Conservation (phyloP, 148 eudicot species). For the Dianthus caryophyllus region DNA sequence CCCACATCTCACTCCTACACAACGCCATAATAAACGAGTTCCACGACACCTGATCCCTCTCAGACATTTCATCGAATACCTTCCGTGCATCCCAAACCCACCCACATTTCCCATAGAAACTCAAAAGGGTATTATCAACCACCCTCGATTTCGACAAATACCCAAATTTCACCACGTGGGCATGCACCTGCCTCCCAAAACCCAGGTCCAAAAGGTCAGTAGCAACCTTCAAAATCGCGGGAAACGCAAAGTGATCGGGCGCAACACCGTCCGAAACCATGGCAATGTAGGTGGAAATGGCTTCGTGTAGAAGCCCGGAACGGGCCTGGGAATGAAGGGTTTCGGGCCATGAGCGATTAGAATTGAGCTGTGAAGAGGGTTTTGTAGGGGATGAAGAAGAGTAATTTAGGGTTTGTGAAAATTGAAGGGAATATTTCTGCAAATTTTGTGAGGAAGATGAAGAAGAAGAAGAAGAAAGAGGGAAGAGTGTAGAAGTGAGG, state of each 20-base stretch:
- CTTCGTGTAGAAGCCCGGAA: slow-evolving; percentile 43
- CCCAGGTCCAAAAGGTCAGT: slow-evolving; percentile 44
- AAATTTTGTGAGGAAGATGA: background rate
- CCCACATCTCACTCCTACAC: slow-evolving; percentile 65
- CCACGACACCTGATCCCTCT: slow-evolving; percentile 81
- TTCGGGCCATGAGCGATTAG: slow-evolving; percentile 54
- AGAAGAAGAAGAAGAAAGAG: background rate
- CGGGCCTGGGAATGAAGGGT: slow-evolving; percentile 57
- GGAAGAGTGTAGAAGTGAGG: slow-evolving; percentile 3
- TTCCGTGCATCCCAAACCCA: slow-evolving; percentile 38
- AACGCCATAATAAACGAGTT: slow-evolving; percentile 65
- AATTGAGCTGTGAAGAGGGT: slow-evolving; percentile 31
- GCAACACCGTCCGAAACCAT: slow-evolving; percentile 39
- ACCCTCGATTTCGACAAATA: slow-evolving; percentile 35
- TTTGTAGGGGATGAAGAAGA: slow-evolving; percentile 19
- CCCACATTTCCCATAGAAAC: slow-evolving; percentile 70
- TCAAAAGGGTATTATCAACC: slow-evolving; percentile 67
- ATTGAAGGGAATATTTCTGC: slow-evolving; percentile 4
- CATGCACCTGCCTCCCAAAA: slow-evolving; percentile 61
- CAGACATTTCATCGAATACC: slow-evolving; percentile 66
- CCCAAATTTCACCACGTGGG: slow-evolving; percentile 52
- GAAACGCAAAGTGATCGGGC: slow-evolving; percentile 65
- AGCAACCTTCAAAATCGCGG: slow-evolving; percentile 61
- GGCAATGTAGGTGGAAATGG: slow-evolving; percentile 56
- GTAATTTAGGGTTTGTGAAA: background rate